Conservation (phyloP, 1,284 basidiomycete species). For the Rhodotorula glutinis region DNA sequence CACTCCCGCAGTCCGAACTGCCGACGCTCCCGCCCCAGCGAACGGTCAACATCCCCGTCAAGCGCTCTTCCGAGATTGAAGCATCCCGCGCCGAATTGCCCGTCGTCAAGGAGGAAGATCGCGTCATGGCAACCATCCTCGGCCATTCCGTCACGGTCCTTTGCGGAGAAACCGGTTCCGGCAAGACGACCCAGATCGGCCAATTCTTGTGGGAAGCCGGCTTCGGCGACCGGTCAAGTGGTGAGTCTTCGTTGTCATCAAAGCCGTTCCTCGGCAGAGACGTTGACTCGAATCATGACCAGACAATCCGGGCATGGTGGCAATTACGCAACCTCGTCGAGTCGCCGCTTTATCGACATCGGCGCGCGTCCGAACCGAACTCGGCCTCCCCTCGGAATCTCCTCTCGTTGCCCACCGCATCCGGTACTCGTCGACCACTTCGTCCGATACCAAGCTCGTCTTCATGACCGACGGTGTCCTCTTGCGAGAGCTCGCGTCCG, state of each 20-base stretch:
- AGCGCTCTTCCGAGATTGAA: conserved; percentile 69
- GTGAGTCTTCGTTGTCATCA: conserved; percentile 20
- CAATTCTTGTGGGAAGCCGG: conserved; percentile 93
- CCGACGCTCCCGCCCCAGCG: conserved; percentile 37
- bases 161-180: conserved; percentile 87
- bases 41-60: conserved; percentile 61
- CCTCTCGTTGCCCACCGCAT: conserved; percentile 92
- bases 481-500: conserved; percentile 83
- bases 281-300: not conserved
- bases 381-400: conserved; percentile 64
- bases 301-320: conserved; percentile 98
- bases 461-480: conserved; percentile 99
- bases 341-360: conserved; percentile 98
- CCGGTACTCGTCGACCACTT: conserved; percentile 91
- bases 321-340: conserved; percentile 93
- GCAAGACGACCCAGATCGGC: conserved; percentile 97
- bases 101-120: conserved; percentile 88
- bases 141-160: conserved; percentile 74
- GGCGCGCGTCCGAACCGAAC: conserved; percentile 80
- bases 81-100: conserved; percentile 77
- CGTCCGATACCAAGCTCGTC: conserved; percentile 85
- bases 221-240: conserved; percentile 64
- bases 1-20: conserved; percentile 59
- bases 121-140: conserved; percentile 85
- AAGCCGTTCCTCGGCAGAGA: not conserved